Base-by-base conservation (phyloP, 2,329 filamentous ascomycete genomes). In the Penicillium digitatum region DNA sequence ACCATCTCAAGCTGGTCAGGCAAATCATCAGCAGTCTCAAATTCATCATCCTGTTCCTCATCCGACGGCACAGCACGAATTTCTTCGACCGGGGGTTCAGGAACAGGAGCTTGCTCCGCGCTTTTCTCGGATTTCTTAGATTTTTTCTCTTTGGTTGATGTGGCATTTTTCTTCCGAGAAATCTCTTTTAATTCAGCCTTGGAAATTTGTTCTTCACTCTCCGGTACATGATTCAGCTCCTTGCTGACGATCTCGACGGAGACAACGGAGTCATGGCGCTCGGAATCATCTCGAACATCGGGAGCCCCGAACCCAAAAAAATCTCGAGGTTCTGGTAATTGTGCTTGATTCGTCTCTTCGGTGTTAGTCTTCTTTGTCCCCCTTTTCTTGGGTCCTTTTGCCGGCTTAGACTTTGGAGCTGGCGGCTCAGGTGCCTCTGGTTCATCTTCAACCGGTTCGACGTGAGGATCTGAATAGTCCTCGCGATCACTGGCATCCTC, bases 81-180 rank as follows among this genome's bases (percentile, higher is more conserved):
- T 35, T 53, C 54, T 24, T 56, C 22, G 16, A 45, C 53, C 46
- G 54, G 49, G 10, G 54, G 45, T 45, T 62, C 57, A 29, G 38
- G 48, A 37, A 54, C 16, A 27, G 47, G 55, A 35, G 58, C 40
- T 11, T 61, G 48, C n/a, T 64, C 56, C 31, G 57, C 62, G n/a
- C 47, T 50, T 42, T 64, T 69, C 34, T 64, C 63, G 4, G 61
- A 55, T 69, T 66, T 77, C 66, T 65, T 75, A 5, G 59, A 31
- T 43, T 66, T 49, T 60, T 60, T 65, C 32, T 55, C 47, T 22
- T 55, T 55, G 6, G 40, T 16, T 62, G 52, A 47, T 26, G 59
- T 37, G 29, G 66, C 63, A 16, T 64, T 52, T 31, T 67, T 69
- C 52, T 70, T 69, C 50, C 64, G 70, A 2, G 57, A 56, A 20